Conservation (phyloP, 2,329 filamentous ascomycete species). For the Pseudonectria buxi region DNA sequence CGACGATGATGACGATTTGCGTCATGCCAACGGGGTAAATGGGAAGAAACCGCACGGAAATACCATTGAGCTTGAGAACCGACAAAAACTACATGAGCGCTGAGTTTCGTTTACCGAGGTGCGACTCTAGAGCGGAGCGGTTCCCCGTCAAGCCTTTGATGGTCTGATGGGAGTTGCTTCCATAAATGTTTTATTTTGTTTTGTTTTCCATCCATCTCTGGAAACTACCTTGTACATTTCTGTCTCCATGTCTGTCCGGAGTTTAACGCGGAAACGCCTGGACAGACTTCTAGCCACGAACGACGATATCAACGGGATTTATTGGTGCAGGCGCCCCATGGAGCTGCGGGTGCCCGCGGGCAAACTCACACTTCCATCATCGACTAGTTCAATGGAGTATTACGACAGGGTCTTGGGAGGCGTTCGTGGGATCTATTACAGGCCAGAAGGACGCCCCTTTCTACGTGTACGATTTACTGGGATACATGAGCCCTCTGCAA, state of each 20-base stretch:
- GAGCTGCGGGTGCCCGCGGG: conserved; percentile 18
- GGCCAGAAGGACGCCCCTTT: conserved; percentile 18
- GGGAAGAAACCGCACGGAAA: conserved; percentile 35
- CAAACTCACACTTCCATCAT: conserved; percentile 16
- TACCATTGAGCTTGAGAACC: conserved; percentile 45
- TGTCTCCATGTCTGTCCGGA: conserved; percentile 16
- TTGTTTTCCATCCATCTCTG: conserved; percentile 14
- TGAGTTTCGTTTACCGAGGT: no score
- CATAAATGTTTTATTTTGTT: conserved; percentile 1
- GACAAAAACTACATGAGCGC: conserved; percentile 23
- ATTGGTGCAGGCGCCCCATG: conserved; percentile 18
- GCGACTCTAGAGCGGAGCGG: no score
- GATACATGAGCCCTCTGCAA: conserved; percentile 18
- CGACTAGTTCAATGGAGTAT: not conserved
- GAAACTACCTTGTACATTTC: conserved; percentile 22
- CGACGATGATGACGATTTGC: conserved; percentile 58
- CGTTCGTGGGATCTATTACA: conserved; percentile 24
- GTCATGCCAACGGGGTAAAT: conserved; percentile 34
- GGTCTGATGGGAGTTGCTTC: no score
- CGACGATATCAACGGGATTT: conserved; percentile 12
- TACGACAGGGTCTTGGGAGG: conserved; percentile 19
- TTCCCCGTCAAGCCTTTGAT: no score
- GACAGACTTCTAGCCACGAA: conserved; percentile 15
- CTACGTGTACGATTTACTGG: conserved; percentile 23
- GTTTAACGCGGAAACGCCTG: conserved; percentile 11